Base-by-base conservation (phyloP, 768 basidiomycete species). In the Termitomyces sp. region DNA sequence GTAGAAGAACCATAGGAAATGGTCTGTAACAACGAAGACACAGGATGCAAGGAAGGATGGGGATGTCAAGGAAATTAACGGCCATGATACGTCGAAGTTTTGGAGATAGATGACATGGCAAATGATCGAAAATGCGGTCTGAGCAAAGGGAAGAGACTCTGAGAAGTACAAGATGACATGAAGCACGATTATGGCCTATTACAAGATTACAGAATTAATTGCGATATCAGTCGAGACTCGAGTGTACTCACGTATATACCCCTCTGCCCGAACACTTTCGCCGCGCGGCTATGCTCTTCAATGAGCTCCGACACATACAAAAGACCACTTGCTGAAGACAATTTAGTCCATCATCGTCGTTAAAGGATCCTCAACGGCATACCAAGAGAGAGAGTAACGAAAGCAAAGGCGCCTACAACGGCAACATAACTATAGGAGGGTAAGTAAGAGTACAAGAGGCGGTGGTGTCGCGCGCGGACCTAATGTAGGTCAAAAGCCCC, bases 1-100 rank as follows among this genome's bases (percentile, higher is more conserved):
- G 72, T 98, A 81, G 73, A 91, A 93, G 77, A 99, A 99, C 92
- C 95, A 98, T 38, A 92, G 68, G 66, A 98, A 98, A 70, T 98
- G 97, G 73, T 98, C 93, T 1, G 75, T 69, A 53, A 99, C 80
- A 59, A 97, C 96, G 52, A 95, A 74, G 18, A 80, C 59, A 69
- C 94, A 97, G 0, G 95, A 98, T 0, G 83, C 78, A 43, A 98
- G 70, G 78, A 99, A 98, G 6, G 85, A 83, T 18, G 75, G 66
- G 0, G 95, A 98, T 15, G 91, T 81, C 45, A 99, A 81, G 2
- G 92, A 94, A 62, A 99, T 98, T 66, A 92, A 72, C 1, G 97
- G 97, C 96, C 97, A 99, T 22, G 79, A 78, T 5, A 73, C 62
- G 10, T 93, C 91, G 70, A 98, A 97, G 71, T 98, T 98, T 70